phyloP scores from a whole-genome alignment of 768 basidiomycete genomes.

The Leccinum subgranulosum region DNA sequence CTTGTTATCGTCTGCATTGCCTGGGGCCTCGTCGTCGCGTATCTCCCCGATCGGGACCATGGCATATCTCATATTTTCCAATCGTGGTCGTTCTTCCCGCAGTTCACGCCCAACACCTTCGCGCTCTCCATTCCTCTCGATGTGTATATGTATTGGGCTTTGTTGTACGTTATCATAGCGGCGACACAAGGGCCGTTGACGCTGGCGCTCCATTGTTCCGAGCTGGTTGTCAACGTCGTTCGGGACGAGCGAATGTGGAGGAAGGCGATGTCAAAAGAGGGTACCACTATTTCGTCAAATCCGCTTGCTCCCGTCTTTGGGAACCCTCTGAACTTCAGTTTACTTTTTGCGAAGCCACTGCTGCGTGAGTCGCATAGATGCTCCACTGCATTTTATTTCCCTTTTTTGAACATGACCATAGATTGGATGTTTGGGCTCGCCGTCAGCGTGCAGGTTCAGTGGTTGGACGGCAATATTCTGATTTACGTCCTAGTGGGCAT shows the following conservation, averaged over 20 bases:
- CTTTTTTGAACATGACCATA: slow-evolving; percentile 1
- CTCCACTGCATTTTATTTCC: background rate
- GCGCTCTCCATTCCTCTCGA: background rate
- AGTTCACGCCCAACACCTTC: slow-evolving; percentile 2
- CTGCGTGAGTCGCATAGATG: slow-evolving; percentile 19
- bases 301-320: slow-evolving; percentile 23
- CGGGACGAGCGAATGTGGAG: slow-evolving; percentile 23
- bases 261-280: slow-evolving; percentile 16
- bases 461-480: slow-evolving; percentile 5
- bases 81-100: slow-evolving; percentile 28
- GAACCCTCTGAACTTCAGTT: slow-evolving; percentile 6
- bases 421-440: slow-evolving; percentile 34
- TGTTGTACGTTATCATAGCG: slow-evolving; percentile 25
- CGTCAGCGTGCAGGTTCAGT: slow-evolving; percentile 4
- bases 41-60: slow-evolving; percentile 3
- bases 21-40: slow-evolving; percentile 20
- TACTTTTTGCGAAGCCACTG: slow-evolving; percentile 23
- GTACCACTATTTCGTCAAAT: slow-evolving; percentile 12
- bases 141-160: slow-evolving; percentile 20
- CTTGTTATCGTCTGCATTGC: slow-evolving; percentile 18
- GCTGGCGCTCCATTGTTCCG: slow-evolving; percentile 25
- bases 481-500: slow-evolving; percentile 19
- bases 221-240: slow-evolving; percentile 28
- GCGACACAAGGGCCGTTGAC: slow-evolving; percentile 28
- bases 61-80: background rate